Evolutionary conservation across 805 yeast genomes (phyloP), one percentile per base, ranked within the genome.

Genomic region (Tetrapisispora nanseiensis): DNA sequence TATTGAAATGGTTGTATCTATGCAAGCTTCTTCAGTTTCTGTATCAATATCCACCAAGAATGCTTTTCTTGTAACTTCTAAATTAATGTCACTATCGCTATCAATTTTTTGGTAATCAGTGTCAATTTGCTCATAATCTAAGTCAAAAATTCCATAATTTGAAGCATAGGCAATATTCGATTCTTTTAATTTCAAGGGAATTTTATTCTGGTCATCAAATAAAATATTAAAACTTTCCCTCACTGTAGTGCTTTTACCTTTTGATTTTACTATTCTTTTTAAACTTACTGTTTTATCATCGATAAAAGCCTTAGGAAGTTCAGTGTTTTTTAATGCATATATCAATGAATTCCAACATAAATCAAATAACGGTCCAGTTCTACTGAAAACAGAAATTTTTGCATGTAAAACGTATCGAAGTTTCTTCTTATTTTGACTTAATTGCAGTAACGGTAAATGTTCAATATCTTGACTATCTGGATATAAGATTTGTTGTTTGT

Each of bases 351-450:
- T 75, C 77, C 87, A 82, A 37, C 84, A 80, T 13, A 81, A 61
- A 54, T 87, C 96, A 53, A 78, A 80, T 26, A 83, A 64, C 2
- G 95, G 94, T 0, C 95, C 95, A 1, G 86, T 71, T 45, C 92
- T 74, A 39, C 90, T 79, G 51, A 85, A 79, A 0, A 87, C 86
- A 50, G 80, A 78, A 32, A 86, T 68, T 51, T 78, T 77, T 5
- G 90, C 87, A 55, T 78, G 77, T 24, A 89, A 61, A 4, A 82
- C 83, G 59, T 71, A 69, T 39, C 72, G 64, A 65, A 74, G 76
- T 21, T 62, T 61, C 49, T 74, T 65, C 44, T 65, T 65, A n/a
- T 71, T 19, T 3, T 30, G 38, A 24, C 22, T 18, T 15, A 24
- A 15, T 28, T 16, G 21, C 4, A 12, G 4, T 5, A 41, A 20